phyloP scores from a whole-genome alignment of 1,284 basidiomycete species.

The Erythrobasidium hasegawianum region DNA sequence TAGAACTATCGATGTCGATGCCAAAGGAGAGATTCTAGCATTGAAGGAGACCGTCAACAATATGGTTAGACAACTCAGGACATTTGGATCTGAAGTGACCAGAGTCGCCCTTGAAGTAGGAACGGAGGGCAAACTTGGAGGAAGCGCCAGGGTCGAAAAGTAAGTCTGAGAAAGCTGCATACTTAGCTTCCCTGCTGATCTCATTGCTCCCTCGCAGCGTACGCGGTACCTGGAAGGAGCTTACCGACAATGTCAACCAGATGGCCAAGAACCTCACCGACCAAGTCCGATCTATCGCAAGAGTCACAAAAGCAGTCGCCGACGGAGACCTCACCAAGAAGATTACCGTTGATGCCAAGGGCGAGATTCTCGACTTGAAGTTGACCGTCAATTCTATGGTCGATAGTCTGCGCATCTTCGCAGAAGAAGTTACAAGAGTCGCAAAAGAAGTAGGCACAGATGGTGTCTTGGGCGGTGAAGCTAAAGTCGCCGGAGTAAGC shows the following conservation, averaged over 20 bases:
- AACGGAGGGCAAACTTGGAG: constrained; percentile 52
- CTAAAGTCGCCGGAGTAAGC: constrained; percentile 51
- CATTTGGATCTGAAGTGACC: constrained; percentile 92
- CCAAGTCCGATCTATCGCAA: constrained; percentile 63
- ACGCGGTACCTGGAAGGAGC: constrained; percentile 51
- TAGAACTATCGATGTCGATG: constrained; percentile 95
- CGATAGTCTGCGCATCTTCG: constrained; percentile 89
- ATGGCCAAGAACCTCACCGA: constrained; percentile 68
- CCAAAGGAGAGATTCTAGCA: constrained; percentile 92
- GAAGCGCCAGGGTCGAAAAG: constrained; percentile 52
- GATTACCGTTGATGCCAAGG: constrained; percentile 92
- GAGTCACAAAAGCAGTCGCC: constrained; percentile 65
- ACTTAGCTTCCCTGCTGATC: background rate
- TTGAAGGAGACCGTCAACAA: constrained; percentile 64
- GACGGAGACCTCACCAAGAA: constrained; percentile 91
- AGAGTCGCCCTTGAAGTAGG: constrained; percentile 63
- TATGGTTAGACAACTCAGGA: constrained; percentile 89
- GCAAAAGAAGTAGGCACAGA: constrained; percentile 64
- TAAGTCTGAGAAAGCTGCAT: background rate
- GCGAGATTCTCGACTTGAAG: constrained; percentile 95
- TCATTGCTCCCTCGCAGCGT: constrained; percentile 44
- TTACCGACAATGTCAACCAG: constrained; percentile 47
- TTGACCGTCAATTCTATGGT: constrained; percentile 73
- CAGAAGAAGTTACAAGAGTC: constrained; percentile 90
- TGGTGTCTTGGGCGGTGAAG: constrained; percentile 46